Evolutionary conservation across 2,329 filamentous ascomycete genomes (phyloP), one percentile per base, ranked within the genome.

Genomic region (Aspergillus tamarii): DNA sequence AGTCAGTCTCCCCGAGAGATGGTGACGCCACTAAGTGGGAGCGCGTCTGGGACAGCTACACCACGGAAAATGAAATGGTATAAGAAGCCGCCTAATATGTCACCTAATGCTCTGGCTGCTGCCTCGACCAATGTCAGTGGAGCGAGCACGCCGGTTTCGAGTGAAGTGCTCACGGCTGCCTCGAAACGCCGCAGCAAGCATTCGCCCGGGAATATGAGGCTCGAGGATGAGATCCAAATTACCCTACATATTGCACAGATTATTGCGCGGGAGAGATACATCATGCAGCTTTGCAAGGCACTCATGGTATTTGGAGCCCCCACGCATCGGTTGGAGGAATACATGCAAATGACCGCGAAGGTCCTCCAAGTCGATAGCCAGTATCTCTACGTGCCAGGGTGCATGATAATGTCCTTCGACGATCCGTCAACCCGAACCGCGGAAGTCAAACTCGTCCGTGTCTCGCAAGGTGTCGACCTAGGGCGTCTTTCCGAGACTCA

Each of bases 351-450:
- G 91, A 93, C 91, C 10, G 90, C 94, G 1, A 86, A 91, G n/a
- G 91, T 95, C 1, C 85, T 97, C 43, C 91, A 94, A 76, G 94
- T 97, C 19, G 91, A 96, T 68, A 91, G 90, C 7, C 93, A 96
- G 72, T 97, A 95, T 70, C 81, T 97, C 26, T 97, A 97, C 74
- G 87, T 97, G 34, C 93, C 94, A 0, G 92, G 92, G 0, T 96
- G 92, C 73, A 97, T 97, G 94, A 91, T 97, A 62, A 91, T 97
- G 73, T 94, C 92, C 5, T 97, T 97, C 73, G 93, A 88, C 59
- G 81, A 83, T 58, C 64, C 75, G 11, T 70, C 76, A 7, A 82
- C 81, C 0, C 78, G 82, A 41, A 83, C 81, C 9, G 80, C 81
- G 0, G 79, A 83, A 62, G 78, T 83, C 34, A 81, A 81, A 60